Base-by-base conservation (phyloP, 305 asterid genomes). In the Plantago coronopus region DNA sequence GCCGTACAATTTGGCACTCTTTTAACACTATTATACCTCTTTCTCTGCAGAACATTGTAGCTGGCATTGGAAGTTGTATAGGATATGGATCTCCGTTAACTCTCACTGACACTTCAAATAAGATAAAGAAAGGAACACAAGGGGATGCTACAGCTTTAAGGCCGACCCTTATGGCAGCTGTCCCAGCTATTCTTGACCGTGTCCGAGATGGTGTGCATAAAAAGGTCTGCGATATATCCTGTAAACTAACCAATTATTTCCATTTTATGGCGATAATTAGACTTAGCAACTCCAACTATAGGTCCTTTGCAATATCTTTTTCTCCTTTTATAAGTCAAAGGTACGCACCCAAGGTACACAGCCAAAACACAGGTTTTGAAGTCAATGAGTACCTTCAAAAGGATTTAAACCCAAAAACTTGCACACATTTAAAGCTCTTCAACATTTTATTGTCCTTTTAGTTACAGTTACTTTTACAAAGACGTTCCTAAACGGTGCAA, bases 21-120 rank as follows among this genome's bases (percentile, higher is more conserved):
- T 19, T 38, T 43, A 40, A 43, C 49, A 6, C 27, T 17, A 20
- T 58, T 43, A 29, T 18, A 11, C 44, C 11, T 54, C 17, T 68
- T 25, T 66, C 57, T 47, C 64, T 78, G 69, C 76, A 93, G 99
- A 93, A 71, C 75, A 40, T 89, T 54, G 73, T 89, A 50, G 89
- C 86, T 48, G 95, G 87, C 25, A 72, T 83, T 60, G 99, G 99
- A 73, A 76, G 93, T 74, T 89, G 93, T 57, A 93, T 93, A 71
- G 99, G 99, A 67, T 93, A 93, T 72, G 99, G 97, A 66, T 76
- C 99, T 76, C 95, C 99, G 62, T 72, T 89, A 73, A 93, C 99
- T 73, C 95, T 93, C 31, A 87, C 99, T 2, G 99, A 93, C 71
- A 82, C 97, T 58, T 93, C 99, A 64, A 93, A 76, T 70, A 93